phyloP scores from a whole-genome alignment of 2,329 filamentous ascomycete genomes.

The Trichoderma brevicompactum region DNA sequence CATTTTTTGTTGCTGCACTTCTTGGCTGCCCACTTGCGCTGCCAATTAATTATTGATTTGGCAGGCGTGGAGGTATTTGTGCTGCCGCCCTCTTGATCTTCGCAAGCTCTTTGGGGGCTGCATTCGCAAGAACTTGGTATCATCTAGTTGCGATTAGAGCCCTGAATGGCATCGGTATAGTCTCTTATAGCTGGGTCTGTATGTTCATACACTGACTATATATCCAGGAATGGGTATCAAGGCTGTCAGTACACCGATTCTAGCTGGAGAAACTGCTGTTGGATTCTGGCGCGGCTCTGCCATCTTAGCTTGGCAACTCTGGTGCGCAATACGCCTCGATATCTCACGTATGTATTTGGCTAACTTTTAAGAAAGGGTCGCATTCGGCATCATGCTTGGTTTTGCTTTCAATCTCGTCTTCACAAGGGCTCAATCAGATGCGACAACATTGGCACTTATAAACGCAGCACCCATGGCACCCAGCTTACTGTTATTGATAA shows the following conservation, averaged over 20 bases:
- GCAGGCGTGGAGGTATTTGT: slow-evolving; percentile 47
- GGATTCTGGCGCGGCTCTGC: slow-evolving; percentile 54
- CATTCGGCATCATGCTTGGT: slow-evolving; percentile 45
- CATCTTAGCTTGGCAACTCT: slow-evolving; percentile 54
- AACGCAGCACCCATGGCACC: slow-evolving; percentile 48
- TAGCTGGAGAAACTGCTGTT: slow-evolving; percentile 52
- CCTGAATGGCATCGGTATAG: slow-evolving; percentile 47
- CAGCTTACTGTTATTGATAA: slow-evolving; percentile 41
- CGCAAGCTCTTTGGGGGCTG: slow-evolving; percentile 45
- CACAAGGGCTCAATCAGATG: slow-evolving; percentile 32
- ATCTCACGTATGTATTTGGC: background rate
- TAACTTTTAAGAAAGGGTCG: slow-evolving; percentile 37
- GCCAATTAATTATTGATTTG: slow-evolving; percentile 48
- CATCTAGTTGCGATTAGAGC: slow-evolving; percentile 43
- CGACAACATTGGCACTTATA: slow-evolving; percentile 40
- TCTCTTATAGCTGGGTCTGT: background rate
- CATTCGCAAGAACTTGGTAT: slow-evolving; percentile 42
- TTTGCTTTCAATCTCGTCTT: slow-evolving; percentile 47
- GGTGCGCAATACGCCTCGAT: slow-evolving; percentile 33
- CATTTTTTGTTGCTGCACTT: slow-evolving; percentile 47
- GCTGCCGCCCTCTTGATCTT: slow-evolving; percentile 47
- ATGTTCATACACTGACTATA: slow-evolving; percentile 28
- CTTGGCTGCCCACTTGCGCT: slow-evolving; percentile 47
- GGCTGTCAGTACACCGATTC: slow-evolving; percentile 53
- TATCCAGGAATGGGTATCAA: slow-evolving; percentile 53